A percentile compares a stretch with the other conserved stretches of the same genome.
Conservation (phyloP, 2,329 filamentous ascomycete genomes). For the Fusarium algeriense region DNA sequence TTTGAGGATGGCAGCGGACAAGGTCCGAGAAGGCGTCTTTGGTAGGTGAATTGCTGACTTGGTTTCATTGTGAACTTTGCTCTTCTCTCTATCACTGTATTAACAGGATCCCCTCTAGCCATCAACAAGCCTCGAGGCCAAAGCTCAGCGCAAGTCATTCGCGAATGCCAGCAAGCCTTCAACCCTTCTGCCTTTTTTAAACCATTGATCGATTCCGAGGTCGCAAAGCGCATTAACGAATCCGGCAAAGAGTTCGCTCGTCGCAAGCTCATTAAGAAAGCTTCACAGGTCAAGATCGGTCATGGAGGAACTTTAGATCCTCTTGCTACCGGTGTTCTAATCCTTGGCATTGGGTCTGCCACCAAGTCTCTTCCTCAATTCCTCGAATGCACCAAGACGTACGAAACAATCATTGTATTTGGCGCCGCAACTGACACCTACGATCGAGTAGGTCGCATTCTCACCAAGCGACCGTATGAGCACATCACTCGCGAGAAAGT, state of each 20-base stretch:
- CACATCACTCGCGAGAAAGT: slow-evolving; percentile 85
- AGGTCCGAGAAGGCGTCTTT: slow-evolving; percentile 69
- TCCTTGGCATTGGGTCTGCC: slow-evolving; percentile 86
- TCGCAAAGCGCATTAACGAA: slow-evolving; percentile 67
- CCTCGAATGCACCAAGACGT: slow-evolving; percentile 90
- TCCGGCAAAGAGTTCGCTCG: slow-evolving; percentile 70
- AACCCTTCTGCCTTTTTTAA: slow-evolving; percentile 83
- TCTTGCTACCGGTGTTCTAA: slow-evolving; percentile 91
- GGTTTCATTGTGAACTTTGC: slow-evolving; percentile 8
- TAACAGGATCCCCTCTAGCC: slow-evolving; percentile 63
- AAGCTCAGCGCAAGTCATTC: slow-evolving; percentile 90
- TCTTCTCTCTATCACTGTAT: slow-evolving; percentile 2
- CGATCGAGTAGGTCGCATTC: slow-evolving; percentile 85
- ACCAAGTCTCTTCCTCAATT: slow-evolving; percentile 87
- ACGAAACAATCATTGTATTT: slow-evolving; percentile 90
- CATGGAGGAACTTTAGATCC: slow-evolving; percentile 97
- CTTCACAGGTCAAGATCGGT: slow-evolving; percentile 87
- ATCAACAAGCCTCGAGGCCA: slow-evolving; percentile 92
- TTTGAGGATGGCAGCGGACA: slow-evolving; percentile 66
- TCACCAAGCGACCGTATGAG: slow-evolving; percentile 79
- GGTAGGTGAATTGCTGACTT: slow-evolving; percentile 56
- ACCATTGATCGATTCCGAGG: slow-evolving; percentile 78
- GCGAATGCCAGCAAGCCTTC: slow-evolving; percentile 87
- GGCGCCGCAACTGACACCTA: slow-evolving; percentile 94
- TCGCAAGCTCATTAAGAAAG: slow-evolving; percentile 67